Conservation (phyloP, 441 rosid species). For the Aleurites moluccanus region DNA sequence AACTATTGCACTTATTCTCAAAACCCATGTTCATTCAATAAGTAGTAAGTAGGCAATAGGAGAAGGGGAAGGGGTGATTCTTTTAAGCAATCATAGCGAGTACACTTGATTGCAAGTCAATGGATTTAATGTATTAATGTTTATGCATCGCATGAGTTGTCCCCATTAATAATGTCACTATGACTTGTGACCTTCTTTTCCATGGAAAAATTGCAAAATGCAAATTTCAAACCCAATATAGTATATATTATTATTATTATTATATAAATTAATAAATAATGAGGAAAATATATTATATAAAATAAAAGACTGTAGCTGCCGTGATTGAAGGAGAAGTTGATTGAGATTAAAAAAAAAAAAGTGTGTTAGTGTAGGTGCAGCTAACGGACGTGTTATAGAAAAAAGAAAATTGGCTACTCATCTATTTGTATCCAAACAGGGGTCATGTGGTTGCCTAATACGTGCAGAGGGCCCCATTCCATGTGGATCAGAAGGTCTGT, state of each 20-base stretch:
- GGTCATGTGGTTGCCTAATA: not conserved
- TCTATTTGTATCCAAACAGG: not conserved
- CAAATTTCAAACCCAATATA: not conserved
- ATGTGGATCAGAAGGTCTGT: not conserved
- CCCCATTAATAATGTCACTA: constrained; percentile 3
- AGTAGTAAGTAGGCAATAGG: not conserved
- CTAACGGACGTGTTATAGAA: not conserved
- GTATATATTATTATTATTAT: too few species aligned
- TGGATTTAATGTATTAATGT: not conserved
- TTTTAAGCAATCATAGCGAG: constrained; percentile 3
- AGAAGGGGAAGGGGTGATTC: not conserved
- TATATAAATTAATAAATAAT: not conserved
- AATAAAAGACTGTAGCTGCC: not conserved
- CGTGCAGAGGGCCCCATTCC: not conserved
- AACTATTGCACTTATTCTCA: not conserved
- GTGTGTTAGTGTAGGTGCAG: not conserved
- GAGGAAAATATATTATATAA: too few species aligned
- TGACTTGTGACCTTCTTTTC: not conserved
- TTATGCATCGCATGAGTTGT: constrained; percentile 3
- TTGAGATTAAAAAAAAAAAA: not conserved
- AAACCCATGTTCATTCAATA: constrained; percentile 1
- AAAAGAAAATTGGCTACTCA: not conserved
- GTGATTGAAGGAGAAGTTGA: constrained; percentile 6
- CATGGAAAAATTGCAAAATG: not conserved
- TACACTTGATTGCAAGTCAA: not conserved